Conservation (phyloP, 2,329 filamentous ascomycete species). For the Chalaropsis ovoidea region DNA sequence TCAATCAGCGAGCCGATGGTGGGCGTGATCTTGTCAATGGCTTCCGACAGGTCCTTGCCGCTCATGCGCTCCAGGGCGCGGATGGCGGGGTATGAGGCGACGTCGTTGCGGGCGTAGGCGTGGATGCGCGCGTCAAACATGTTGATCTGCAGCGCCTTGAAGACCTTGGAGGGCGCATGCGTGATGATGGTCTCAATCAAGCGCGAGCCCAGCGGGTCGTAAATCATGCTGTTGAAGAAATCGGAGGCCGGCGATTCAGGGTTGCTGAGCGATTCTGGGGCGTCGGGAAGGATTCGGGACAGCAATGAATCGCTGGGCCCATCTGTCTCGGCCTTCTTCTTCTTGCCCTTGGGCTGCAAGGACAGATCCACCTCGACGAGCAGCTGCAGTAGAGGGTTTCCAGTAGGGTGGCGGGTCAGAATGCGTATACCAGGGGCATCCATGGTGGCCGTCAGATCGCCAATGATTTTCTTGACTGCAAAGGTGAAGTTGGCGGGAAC, state of each 20-base stretch:
- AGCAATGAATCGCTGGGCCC: slow-evolving; percentile 48
- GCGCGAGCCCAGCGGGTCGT: slow-evolving; percentile 81
- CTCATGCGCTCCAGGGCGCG: slow-evolving; percentile 72
- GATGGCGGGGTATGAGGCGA: slow-evolving; percentile 78
- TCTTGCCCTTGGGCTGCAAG: slow-evolving; percentile 55
- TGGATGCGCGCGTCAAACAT: slow-evolving; percentile 72
- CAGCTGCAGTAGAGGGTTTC: slow-evolving; percentile 86
- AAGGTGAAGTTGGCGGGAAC: slow-evolving; percentile 71
- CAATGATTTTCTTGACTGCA: slow-evolving; percentile 72
- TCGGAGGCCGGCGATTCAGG: slow-evolving; percentile 59
- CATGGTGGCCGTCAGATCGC: slow-evolving; percentile 61
- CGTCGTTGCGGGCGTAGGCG: slow-evolving; percentile 76
- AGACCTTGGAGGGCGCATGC: slow-evolving; percentile 72
- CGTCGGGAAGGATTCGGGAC: slow-evolving; percentile 67
- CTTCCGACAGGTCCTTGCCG: slow-evolving; percentile 71
- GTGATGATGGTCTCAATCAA: slow-evolving; percentile 78
- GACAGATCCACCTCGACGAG: slow-evolving; percentile 77
- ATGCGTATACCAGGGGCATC: slow-evolving; percentile 73
- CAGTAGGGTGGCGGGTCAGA: slow-evolving; percentile 77
- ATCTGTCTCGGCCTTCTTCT: slow-evolving; percentile 45
- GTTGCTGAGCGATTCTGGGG: slow-evolving; percentile 57
- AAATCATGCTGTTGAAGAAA: slow-evolving; percentile 79
- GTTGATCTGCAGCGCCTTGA: slow-evolving; percentile 75
- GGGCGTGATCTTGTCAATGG: slow-evolving; percentile 60
- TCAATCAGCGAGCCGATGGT: slow-evolving; percentile 64